These are phyloP conservation scores for Fusarium heterosporum DNA, from an alignment of 2,329 filamentous ascomycete species.

Conservation along the genomic window DNA sequence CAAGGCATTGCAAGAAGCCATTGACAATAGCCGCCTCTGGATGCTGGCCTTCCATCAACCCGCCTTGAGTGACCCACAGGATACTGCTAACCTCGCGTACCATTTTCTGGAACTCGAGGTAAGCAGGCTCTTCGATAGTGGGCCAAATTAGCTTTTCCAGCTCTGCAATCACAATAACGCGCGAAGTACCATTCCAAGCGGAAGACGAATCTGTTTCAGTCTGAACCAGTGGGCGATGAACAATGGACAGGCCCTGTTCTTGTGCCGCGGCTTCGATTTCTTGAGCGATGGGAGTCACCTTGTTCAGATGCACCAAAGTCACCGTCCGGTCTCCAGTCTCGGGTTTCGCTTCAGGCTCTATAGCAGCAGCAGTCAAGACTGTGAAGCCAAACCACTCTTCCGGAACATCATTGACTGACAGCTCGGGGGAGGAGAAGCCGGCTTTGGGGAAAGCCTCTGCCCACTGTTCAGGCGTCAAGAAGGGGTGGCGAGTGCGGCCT, in stretches of 20 bases:
- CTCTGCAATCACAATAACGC: not conserved
- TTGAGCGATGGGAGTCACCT: not conserved
- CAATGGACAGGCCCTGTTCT: not conserved
- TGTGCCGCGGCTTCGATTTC: not conserved
- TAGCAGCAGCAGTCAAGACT: not conserved
- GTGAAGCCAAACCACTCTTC: not conserved
- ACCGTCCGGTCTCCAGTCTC: not conserved
- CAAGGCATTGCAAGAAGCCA: not conserved
- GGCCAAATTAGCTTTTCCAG: not conserved
- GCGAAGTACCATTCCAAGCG: not conserved
- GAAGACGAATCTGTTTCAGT: not conserved
- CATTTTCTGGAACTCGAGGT: not conserved
- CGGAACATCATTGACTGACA: not conserved
- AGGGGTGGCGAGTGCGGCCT: not conserved
- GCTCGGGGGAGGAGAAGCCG: not conserved
- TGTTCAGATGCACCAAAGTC: not conserved
- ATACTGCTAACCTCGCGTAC: not conserved
- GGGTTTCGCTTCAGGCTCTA: not conserved
- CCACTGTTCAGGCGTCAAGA: not conserved
- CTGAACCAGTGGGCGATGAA: not conserved
- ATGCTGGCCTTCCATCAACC: not conserved
- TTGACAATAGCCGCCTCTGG: not conserved
- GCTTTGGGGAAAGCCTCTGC: not conserved
- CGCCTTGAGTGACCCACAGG: not conserved
- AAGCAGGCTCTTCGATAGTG: not conserved